A percentile compares a stretch with the other conserved stretches of the same genome.
Evolutionary conservation across 208 protist species (phyloP).

Genomic region (Trypanosoma brucei): DNA sequence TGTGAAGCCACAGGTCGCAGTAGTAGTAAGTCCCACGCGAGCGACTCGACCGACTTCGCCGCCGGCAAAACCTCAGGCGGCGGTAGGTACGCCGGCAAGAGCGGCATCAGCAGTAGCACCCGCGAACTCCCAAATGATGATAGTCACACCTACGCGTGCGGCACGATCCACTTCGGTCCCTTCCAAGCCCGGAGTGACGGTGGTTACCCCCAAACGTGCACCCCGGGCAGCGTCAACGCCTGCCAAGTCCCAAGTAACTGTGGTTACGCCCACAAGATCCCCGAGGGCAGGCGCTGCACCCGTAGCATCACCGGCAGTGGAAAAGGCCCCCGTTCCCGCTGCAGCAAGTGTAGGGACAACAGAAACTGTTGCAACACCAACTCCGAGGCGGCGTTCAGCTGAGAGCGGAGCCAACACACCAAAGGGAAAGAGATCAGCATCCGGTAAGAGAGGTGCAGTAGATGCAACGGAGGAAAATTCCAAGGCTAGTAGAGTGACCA

Average conservation of each 20-base stretch:
- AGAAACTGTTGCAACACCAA: neutral
- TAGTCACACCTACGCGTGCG: no score
- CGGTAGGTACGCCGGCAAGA: no score
- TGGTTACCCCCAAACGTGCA: neutral
- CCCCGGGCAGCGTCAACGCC: neutral
- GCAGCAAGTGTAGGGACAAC: no score
- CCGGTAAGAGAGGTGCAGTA: neutral
- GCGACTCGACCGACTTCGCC: no score
- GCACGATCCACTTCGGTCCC: no score
- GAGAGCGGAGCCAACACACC: neutral
- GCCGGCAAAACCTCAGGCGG: no score
- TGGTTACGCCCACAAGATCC: neutral
- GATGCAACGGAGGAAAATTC: neutral
- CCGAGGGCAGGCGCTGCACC: neutral
- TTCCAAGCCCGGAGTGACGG: neutral
- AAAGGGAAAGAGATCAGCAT: conserved; percentile 1
- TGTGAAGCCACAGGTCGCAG: no score
- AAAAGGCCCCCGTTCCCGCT: no score
- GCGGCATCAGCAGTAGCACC: no score
- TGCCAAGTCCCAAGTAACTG: neutral
- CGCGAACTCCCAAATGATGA: no score
- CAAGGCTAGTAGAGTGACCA: neutral
- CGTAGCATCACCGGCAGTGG: neutral
- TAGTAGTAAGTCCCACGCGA: no score
- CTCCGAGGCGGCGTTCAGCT: neutral